phyloP scores from a whole-genome alignment of 2,329 filamentous ascomycete species.

The Arthrobotrys entomopaga region DNA sequence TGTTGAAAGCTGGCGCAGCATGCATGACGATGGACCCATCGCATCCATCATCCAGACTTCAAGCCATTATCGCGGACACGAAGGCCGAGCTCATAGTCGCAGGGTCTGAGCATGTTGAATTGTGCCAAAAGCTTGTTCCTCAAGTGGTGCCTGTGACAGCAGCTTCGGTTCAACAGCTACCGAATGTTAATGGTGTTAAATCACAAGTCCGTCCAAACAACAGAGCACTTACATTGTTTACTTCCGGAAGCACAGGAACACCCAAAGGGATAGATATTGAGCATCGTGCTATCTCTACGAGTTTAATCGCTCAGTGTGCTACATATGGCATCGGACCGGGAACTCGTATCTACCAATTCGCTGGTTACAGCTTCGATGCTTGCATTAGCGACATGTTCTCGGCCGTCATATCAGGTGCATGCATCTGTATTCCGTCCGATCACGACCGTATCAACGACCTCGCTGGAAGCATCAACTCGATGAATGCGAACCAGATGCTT shows the following conservation, averaged over 20 bases:
- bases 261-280: slow-evolving; percentile 66
- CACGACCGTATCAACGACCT: slow-evolving; percentile 65
- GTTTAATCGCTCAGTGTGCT: slow-evolving; percentile 60
- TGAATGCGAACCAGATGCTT: slow-evolving; percentile 64
- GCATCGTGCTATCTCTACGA: slow-evolving; percentile 67
- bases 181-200: background rate
- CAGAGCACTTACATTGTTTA: slow-evolving; percentile 82
- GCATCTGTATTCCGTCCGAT: slow-evolving; percentile 65
- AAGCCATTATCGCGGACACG: slow-evolving; percentile 19
- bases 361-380: slow-evolving; percentile 64
- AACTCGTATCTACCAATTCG: slow-evolving; percentile 57
- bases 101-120: background rate
- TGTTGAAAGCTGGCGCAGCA: slow-evolving; percentile 66
- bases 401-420: slow-evolving; percentile 63
- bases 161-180: background rate
- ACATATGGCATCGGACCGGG: slow-evolving; percentile 61
- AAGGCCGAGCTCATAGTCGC: background rate
- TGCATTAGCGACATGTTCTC: slow-evolving; percentile 64
- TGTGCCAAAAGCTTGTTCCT: background rate
- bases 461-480: slow-evolving; percentile 54
- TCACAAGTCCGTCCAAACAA: slow-evolving; percentile 68
- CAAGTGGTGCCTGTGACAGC: background rate
- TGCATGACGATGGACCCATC: slow-evolving; percentile 66
- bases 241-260: slow-evolving; percentile 60
- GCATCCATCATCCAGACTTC: slow-evolving; percentile 65